Evolutionary conservation across 225 moss, liverwort and hornwort species (phyloP), one percentile per base, ranked within the genome.

Genomic region (Marchantia paleacea): DNA sequence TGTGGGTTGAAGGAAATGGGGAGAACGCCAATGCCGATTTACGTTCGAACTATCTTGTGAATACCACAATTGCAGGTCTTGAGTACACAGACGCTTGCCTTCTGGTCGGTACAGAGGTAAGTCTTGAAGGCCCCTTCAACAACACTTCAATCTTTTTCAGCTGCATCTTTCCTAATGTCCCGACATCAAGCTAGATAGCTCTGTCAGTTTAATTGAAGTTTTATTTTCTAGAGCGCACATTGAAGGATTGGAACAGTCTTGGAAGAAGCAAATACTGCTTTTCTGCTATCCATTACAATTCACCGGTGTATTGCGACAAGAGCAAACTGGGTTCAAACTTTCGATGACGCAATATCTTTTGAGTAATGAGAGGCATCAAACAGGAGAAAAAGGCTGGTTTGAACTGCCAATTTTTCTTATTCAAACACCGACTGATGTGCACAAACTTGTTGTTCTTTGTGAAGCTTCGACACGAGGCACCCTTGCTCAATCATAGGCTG

Each of bases 1-100:
- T 97, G 19, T 93, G 90, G 93, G 91, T 90, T 18, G 97, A 97
- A 90, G 97, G 97, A 81, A 94, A 97, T 80, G 91, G 93, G 12
- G 88, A 92, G 81, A 85, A 86, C 31, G 89, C 89, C 76, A 85
- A 90, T 30, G 95, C 93, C 12, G 97, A 97, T 87, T 78, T 97
- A 75, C 89, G 97, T 73, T 88, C 91, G 28, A 88, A 91, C 73
- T 97, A 93, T 82, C 87, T 97, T 82, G 84, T 92, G 81, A 97
- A 97, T 86, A 89, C 95, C 15, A 91, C 95, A 70, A 93, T 95
- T 55, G 89, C 93, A 10, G 89, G 93, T 73, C 88, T 97, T 12
- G 97, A 97, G 84, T 86, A 89, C 72, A 92, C 95, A 80, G 97
- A 97, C 75, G 92, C 93, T 39, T 92, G 92, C 71, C 92, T 97